Base-by-base conservation (phyloP, 2,329 filamentous ascomycete species). In the Aspergillus spinulosporus region DNA sequence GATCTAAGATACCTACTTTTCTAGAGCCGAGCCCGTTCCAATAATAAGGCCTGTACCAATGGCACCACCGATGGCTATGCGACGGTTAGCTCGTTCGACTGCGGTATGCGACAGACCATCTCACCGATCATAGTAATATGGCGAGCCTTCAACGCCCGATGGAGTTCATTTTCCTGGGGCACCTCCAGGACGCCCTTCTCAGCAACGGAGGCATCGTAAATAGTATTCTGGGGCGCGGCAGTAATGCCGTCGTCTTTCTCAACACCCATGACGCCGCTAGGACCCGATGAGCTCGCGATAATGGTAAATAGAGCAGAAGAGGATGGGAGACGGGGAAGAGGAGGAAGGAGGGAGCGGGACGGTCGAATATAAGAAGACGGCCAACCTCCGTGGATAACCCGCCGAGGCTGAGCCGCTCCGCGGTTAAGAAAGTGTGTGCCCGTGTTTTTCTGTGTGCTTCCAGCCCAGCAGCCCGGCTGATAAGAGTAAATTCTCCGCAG, bases 81-180 rank as follows among this genome's bases (percentile, higher is more conserved):
- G 34, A 11, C 11, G 3, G 53, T 56, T 51, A 56, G 47, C 14
- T 40, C 6, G 15, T 4, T 4, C 15, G 12, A 12, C 3, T 21
- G 45, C 11, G 39, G 28, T 5, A 32, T 5, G 31, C 42, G 40
- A 47, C 8, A 26, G 39, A 31, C 11, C 12, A 6, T 42, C 62
- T n/a, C 65, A 72, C 68, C 74, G 66, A 76, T 74, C 74, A 75
- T 77, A 28, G 72, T 72, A 56, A 73, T 74, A 56, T 74, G 73
- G 48, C 73, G 71, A 28, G 75, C 68, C 59, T 72, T 73, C 52
- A 76, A 72, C 45, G 72, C 75, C 37, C 76, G 74, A 32, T 75
- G 72, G n/a, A 78, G 70, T 4, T 69, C 68, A 62, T 68, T 65
- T 9, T 68, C 49, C 7, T 55, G 63, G 8, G 63, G 63, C 6